Evolutionary conservation across 139 green algal species (phyloP).

Genomic region (Chlamydomonas sp.): DNA sequence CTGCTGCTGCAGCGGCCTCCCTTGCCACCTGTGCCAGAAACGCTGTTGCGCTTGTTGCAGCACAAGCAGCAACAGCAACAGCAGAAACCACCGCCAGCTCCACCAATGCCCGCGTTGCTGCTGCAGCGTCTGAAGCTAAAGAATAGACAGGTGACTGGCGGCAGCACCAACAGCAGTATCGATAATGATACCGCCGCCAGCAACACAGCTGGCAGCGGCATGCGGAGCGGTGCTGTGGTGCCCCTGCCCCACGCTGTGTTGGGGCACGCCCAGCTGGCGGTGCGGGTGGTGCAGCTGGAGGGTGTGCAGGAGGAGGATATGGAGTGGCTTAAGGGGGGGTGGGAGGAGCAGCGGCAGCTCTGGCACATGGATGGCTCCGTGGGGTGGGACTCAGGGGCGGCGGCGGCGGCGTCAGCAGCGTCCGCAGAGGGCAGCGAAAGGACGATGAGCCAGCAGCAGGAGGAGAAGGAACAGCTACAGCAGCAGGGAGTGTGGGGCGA

Average conservation of each 20-base stretch:
- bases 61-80: too few species aligned
- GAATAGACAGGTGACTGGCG: too few species aligned
- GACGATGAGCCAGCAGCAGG: neutral
- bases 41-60: too few species aligned
- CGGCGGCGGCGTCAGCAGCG: neutral
- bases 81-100: too few species aligned
- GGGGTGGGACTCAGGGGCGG: too few species aligned
- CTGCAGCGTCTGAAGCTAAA: too few species aligned
- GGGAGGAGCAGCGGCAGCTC: neutral
- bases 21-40: too few species aligned
- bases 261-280: neutral
- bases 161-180: too few species aligned
- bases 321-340: neutral
- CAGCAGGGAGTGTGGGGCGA: neutral
- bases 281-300: neutral
- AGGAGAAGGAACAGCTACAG: neutral
- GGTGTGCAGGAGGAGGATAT: neutral
- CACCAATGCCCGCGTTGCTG: too few species aligned
- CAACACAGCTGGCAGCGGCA: too few species aligned
- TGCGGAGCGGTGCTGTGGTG: neutral
- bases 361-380: neutral
- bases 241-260: neutral
- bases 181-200: too few species aligned
- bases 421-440: neutral
- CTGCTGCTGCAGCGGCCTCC: too few species aligned